Percentiles rank a stretch among this genome's conserved stretches.
phyloP scores from a whole-genome alignment of 192 early-diverging fungal genomes.

The Gigaspora rosea region DNA sequence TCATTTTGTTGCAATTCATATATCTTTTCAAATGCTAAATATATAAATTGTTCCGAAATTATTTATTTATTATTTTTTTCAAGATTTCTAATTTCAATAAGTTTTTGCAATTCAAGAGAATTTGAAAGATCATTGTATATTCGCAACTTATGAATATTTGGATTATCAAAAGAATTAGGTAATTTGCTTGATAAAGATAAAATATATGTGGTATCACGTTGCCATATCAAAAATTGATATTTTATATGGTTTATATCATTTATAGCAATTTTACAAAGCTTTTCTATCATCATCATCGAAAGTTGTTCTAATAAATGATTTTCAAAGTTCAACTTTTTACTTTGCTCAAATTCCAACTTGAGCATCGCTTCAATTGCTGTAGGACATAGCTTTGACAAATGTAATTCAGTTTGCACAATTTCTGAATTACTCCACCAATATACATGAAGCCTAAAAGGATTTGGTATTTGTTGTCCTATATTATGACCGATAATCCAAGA shows the following conservation, averaged over 20 bases:
- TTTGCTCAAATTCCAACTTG: not conserved
- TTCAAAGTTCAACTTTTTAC: not conserved
- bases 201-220: not conserved
- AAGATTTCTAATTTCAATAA: not conserved
- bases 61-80: not conserved
- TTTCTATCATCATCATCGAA: not conserved
- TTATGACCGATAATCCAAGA: not conserved
- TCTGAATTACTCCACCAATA: not conserved
- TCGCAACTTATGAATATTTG: not conserved
- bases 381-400: not conserved
- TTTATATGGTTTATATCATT: not conserved
- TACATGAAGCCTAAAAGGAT: slow-evolving; percentile 13
- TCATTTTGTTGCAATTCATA: not conserved
- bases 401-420: not conserved
- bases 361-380: not conserved
- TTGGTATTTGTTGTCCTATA: slow-evolving; percentile 2
- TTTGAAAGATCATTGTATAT: not conserved
- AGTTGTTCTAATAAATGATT: not conserved
- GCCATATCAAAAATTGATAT: not conserved
- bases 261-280: not conserved
- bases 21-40: not conserved
- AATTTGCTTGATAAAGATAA: not conserved
- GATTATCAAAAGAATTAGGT: not conserved
- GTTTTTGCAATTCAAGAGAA: not conserved
- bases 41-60: slow-evolving; percentile 17